Conservation (phyloP, 2,329 filamentous ascomycete species). For the Dactylellina haptotyla region DNA sequence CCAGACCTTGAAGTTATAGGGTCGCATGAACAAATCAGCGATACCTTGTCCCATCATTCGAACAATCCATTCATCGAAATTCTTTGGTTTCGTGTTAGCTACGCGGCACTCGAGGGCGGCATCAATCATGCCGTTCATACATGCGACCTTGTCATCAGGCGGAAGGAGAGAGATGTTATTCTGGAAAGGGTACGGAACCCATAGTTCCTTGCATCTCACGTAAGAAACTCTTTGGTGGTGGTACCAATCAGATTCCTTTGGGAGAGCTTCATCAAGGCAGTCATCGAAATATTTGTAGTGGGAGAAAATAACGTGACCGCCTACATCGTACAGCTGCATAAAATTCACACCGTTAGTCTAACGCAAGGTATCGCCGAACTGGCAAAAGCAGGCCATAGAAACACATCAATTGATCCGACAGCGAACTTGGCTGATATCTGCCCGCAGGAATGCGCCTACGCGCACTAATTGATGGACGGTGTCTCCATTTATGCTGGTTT, state of each 20-base stretch:
- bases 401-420: too few species aligned
- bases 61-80: slow-evolving; percentile 98
- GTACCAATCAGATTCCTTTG: slow-evolving; percentile 94
- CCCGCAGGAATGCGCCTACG: too few species aligned
- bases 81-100: slow-evolving; percentile 87
- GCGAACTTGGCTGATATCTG: too few species aligned
- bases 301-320: slow-evolving; percentile 98
- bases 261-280: slow-evolving; percentile 95
- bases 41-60: slow-evolving; percentile 88
- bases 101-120: slow-evolving; percentile 87
- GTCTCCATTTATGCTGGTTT: too few species aligned
- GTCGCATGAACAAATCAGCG: slow-evolving; percentile 96
- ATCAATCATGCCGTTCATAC: slow-evolving; percentile 95
- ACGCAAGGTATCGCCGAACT: too few species aligned
- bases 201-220: slow-evolving; percentile 93
- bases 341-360: neutral
- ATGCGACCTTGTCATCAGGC: slow-evolving; percentile 95
- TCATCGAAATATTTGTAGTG: slow-evolving; percentile 99
- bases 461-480: too few species aligned
- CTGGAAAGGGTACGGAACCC: slow-evolving; percentile 99
- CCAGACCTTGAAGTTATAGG: slow-evolving; percentile 99
- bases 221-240: slow-evolving; percentile 98
- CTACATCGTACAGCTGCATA: slow-evolving; percentile 91
- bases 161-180: slow-evolving; percentile 99
- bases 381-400: too few species aligned